Evolutionary conservation across 139 green algal genomes (phyloP).

Genomic region (Desmodesmus armatus): DNA sequence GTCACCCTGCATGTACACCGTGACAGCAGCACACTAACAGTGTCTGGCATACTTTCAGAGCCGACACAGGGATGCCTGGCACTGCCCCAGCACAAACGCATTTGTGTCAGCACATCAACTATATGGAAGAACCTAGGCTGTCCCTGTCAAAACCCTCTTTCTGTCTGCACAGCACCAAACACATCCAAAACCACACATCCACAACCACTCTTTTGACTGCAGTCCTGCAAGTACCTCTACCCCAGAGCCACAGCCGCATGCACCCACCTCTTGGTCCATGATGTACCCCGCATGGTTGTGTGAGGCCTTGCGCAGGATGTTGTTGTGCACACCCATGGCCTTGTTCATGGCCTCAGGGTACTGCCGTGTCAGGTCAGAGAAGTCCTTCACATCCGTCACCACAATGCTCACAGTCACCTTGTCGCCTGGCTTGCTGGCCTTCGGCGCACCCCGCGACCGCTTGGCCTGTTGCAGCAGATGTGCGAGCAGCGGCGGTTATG

Average conservation of each 20-base stretch:
- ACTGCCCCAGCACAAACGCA: too few relatives aligned
- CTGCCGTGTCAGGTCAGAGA: slow-evolving; percentile 14
- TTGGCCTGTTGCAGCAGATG: slow-evolving; percentile 6
- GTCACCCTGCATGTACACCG: slow-evolving; percentile 41
- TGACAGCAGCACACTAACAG: too few relatives aligned
- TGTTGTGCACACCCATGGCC: slow-evolving; percentile 40
- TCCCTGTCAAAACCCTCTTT: too few relatives aligned
- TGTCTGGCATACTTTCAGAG: too few relatives aligned
- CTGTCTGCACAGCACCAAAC: neutral
- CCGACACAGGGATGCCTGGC: too few relatives aligned
- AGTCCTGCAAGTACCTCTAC: neutral
- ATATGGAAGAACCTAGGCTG: too few relatives aligned
- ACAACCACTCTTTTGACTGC: neutral
- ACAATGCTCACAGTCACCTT: slow-evolving; percentile 41
- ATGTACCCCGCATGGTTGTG: slow-evolving; percentile 39
- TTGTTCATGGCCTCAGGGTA: slow-evolving; percentile 31
- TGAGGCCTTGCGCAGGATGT: slow-evolving; percentile 40
- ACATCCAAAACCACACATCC: neutral
- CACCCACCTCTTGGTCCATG: slow-evolving; percentile 32
- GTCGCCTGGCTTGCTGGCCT: slow-evolving; percentile 19
- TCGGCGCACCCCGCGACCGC: slow-evolving; percentile 6
- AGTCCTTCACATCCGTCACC: slow-evolving; percentile 41
- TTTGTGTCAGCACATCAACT: too few relatives aligned
- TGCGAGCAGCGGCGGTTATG: too few relatives aligned
- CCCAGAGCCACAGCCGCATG: too few relatives aligned